These are phyloP conservation scores for Venturia oleaginea DNA, from an alignment of 2,329 filamentous ascomycete genomes.

Conservation along the genomic window DNA sequence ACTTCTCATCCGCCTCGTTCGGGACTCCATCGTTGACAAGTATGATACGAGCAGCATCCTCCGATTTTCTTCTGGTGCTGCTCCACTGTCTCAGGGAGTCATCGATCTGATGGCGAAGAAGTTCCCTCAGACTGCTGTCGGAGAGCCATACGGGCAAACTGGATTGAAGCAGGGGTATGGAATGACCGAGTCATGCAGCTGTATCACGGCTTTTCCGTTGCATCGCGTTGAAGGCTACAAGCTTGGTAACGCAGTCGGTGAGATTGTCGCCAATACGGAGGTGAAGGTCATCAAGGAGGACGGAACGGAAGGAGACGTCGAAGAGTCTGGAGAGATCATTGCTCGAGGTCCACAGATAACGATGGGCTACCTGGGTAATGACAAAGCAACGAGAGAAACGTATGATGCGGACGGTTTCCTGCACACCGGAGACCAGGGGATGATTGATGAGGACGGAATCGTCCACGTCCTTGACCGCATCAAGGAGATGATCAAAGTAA, in stretches of 20 bases:
- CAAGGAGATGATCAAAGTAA: conserved; percentile 62
- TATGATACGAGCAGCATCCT: conserved; percentile 49
- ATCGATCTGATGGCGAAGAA: conserved; percentile 45
- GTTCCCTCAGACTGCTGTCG: conserved; percentile 41
- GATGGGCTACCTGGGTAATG: conserved; percentile 42
- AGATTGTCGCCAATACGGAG: conserved; percentile 49
- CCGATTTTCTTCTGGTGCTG: conserved; percentile 52
- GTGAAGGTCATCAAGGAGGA: conserved; percentile 51
- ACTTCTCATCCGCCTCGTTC: conserved; percentile 52
- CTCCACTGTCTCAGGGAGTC: conserved; percentile 49
- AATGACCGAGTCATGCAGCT: conserved; percentile 58
- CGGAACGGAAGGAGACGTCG: conserved; percentile 43
- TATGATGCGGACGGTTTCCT: conserved; percentile 42
- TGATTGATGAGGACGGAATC: conserved; percentile 46
- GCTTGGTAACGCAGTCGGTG: conserved; percentile 48
- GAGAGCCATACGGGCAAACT: conserved; percentile 19
- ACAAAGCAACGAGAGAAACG: conserved; percentile 34
- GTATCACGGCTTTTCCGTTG: conserved; percentile 53
- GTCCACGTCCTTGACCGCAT: conserved; percentile 52
- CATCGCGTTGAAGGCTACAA: conserved; percentile 44
- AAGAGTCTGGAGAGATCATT: conserved; percentile 44
- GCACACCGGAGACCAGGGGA: conserved; percentile 51
- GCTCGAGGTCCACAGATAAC: conserved; percentile 40
- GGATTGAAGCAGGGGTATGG: conserved; percentile 60
- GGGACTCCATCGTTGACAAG: conserved; percentile 43